Conservation (phyloP, 208 protist species). For the Acanthamoeba royreba region DNA sequence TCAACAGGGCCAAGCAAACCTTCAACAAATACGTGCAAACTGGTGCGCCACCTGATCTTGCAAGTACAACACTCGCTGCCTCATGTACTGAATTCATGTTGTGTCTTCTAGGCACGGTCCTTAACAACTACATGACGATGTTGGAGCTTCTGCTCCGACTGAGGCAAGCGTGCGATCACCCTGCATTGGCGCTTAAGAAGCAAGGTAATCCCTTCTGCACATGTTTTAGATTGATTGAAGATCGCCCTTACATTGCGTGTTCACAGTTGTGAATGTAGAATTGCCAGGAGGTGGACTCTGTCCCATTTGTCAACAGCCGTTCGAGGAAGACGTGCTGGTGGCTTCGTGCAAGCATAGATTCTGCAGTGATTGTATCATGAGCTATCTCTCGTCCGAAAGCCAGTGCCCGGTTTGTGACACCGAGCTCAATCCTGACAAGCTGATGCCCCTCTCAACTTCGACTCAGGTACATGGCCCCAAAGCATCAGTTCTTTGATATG, state of each 20-base stretch:
- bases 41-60: too few species aligned
- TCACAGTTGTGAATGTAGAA: too few species aligned
- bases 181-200: not conserved
- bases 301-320: not conserved
- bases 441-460: not conserved
- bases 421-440: not conserved
- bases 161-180: slow-evolving; percentile 2
- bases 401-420: not conserved
- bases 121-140: not conserved
- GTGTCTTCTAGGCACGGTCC: not conserved
- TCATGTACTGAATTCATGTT: not conserved
- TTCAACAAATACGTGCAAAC: not conserved
- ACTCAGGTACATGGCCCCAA: not conserved
- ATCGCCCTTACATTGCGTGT: too few species aligned
- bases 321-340: not conserved
- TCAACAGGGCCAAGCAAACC: not conserved
- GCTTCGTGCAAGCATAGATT: not conserved
- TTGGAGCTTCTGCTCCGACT: not conserved
- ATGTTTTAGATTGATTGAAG: not conserved
- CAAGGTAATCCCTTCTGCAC: not conserved
- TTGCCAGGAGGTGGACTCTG: not conserved
- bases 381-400: not conserved
- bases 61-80: not conserved
- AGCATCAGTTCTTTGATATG: too few species aligned
- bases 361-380: not conserved